Evolutionary conservation across 169 alveolate genomes (phyloP), one percentile per base, ranked within the genome.

Genomic region (Theileria parva): DNA sequence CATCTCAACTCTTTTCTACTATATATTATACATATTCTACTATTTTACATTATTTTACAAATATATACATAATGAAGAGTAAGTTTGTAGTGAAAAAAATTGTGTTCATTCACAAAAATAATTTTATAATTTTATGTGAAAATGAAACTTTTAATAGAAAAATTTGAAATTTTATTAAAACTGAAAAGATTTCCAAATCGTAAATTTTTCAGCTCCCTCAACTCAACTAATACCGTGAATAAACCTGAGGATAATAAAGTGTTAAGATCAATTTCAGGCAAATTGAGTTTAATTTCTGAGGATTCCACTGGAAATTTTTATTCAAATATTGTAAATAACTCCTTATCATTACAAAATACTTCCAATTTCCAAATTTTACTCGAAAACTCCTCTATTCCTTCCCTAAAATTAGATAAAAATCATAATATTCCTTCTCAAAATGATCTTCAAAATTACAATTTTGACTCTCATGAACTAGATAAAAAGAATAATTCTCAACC

Each of bases 1-100:
- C 94, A 89, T 89, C 32, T 21, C 74, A 48, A 15, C 11, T 7
- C 64, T 21, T n/a, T 55, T 55, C 30, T 55, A 55, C 64, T 17
- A 17, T 55, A 21, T 55, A 21, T 55, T 55, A 5, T 11, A 55
- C 30, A 55, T 17, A 21, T 55, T 55, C 21, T 55, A 55, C 64
- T 55, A 55, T 21, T n/a, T 21, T 17, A 64, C 25, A 64, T n/a
- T 64, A 64, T 64, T 64, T 34, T 25, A 59, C 30, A 25, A 59
- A 59, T 8, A 59, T 59, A 59, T 59, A 25, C 8, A 25, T 25
- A 59, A 25, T 59, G 34, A 59, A 59, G 4, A 25, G 13, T 59
- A 59, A 25, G 44, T 59, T 37, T 37, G 48, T 37, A 37, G 48
- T 37, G 48, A 37, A 37, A 37, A 37, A 37, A 37, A 37, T 37